Base-by-base conservation (phyloP, 352 stramenopile genomes). In the Globisporangium viniferum region DNA sequence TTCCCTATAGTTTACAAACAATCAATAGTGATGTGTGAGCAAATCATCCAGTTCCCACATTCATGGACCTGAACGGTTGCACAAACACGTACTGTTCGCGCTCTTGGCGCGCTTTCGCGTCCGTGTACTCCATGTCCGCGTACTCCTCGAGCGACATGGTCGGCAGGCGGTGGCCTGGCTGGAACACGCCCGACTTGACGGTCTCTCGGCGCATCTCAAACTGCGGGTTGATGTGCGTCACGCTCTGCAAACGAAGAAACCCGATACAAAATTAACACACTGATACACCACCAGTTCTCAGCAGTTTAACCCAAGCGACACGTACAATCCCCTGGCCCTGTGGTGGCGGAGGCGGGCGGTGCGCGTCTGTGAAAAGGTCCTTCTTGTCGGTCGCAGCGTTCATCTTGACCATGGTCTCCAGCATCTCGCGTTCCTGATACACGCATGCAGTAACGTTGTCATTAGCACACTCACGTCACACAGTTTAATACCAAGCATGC, bases 91-190 rank as follows among this genome's bases (percentile, higher is more conserved):
- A 91, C 82, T 91, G 76, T 68, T 93, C 80, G 65, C 78, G 79
- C 72, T 91, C 78, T 63, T 95, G 88, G 20, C 97, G 82, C 75
- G 94, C 91, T 69, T 96, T 86, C 9, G 96, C 95, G 31, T 97
- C 86, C 20, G 76, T 79, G 41, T 94, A 67, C 77, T 99, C 92
- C 5, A 79, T 77, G 49, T 98, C 90, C 6, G 82, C 97, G 63
- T 98, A 91, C 72, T 98, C 94, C 59, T 98, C 88, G 18, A 99
- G 73, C 53, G 91, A 92, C 92, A 99, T 98, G 22, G 96, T 99
- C 18, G 97, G 97, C 62, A 97, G 83, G 61, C 96, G 97, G 78
- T 98, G 97, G n/a, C 90, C 90, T 31, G 96, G 95, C 72, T 97
- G 86, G 81, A 99, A 99, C 24, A 99, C 96, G 9, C 82, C 68